Percentiles rank a stretch among this genome's conserved stretches.
Conservation (phyloP, 1,284 basidiomycete genomes). For the Volvariella surrecta region DNA sequence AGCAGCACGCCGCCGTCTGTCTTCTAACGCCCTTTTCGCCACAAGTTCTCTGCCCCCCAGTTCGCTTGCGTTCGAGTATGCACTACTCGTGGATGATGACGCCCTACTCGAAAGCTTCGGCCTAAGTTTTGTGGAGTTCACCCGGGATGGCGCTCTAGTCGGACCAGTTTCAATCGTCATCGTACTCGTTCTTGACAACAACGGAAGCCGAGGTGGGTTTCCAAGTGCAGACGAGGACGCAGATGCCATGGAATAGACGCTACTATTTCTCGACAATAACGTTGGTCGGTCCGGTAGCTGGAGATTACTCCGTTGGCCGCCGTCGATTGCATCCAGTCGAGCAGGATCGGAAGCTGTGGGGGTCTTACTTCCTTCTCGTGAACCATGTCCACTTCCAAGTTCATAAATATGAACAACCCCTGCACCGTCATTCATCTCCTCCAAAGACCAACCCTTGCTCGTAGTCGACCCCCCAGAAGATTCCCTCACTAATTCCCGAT, state of each 20-base stretch:
- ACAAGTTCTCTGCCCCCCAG: background rate
- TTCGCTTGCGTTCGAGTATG: background rate
- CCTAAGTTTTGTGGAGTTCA: background rate
- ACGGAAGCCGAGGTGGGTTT: background rate
- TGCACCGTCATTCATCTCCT: conserved; percentile 22
- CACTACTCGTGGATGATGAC: background rate
- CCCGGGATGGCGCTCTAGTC: background rate
- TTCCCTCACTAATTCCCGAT: conserved; percentile 9
- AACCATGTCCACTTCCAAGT: background rate
- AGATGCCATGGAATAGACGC: background rate
- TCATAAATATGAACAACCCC: conserved; percentile 23
- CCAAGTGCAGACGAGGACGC: background rate
- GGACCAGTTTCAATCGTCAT: background rate
- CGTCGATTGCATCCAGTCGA: too few species aligned
- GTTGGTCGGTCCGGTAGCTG: background rate
- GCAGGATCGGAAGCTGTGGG: too few species aligned
- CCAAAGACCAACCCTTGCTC: conserved; percentile 22
- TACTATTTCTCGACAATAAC: background rate
- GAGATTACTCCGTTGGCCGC: background rate
- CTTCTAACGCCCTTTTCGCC: background rate
- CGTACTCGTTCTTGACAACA: background rate
- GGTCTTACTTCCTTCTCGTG: too few species aligned
- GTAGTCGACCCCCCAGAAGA: conserved; percentile 10
- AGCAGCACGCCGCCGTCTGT: background rate
- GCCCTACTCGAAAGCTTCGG: background rate